Base-by-base conservation (phyloP, 768 basidiomycete genomes). In the Multifurca ochricompacta region DNA sequence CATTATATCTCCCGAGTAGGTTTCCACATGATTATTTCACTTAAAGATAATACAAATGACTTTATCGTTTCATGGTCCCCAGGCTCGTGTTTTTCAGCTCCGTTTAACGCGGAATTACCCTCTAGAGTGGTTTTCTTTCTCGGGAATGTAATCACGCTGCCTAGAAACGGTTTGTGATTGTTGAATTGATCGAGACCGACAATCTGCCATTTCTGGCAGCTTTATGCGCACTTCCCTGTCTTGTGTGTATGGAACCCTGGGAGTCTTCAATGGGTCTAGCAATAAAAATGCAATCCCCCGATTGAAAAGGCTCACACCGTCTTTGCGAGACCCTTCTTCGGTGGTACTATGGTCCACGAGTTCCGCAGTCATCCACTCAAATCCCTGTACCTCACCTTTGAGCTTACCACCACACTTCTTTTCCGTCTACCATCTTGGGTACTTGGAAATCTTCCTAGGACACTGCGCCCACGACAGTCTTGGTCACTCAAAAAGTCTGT, bases 401-500 rank as follows among this genome's bases (percentile, higher is more conserved):
- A 54, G 34, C 18, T 51, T 9, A 18, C 42, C 14, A 36, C 30
- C 21, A 52, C 51, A 14, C 34, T 59, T 3, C n/a, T 60, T 6
- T 44, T 51, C 28, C 56, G 47, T 41, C 45, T 54, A 11, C 51
- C 56, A 19, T 54, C 28, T 13, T 60, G 59, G 59, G 8, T 37
- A 23, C 31, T 58, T 14, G 25, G 19, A 16, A 44, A 58, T 36
- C n/a, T 47, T 3, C 44, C 27, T 11, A 49, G 25, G 31, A 5
- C 28, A 7, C 16, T 46, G 23, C 56, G 56, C 16, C 56, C 52
- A 32, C 50, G 56, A 34, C 34, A n/a, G 23, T 44, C 59, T 11
- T 48, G 46, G 55, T 52, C 51, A 37, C 28, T 47, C 14, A 42
- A 16, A 27, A 51, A 49, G 18, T 25, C 54, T n/a, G 27, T 59